Evolutionary conservation across 495 filamentous ascomycete species (phyloP), one percentile per base, ranked within the genome.

Genomic region (Aspergillus avenaceus): DNA sequence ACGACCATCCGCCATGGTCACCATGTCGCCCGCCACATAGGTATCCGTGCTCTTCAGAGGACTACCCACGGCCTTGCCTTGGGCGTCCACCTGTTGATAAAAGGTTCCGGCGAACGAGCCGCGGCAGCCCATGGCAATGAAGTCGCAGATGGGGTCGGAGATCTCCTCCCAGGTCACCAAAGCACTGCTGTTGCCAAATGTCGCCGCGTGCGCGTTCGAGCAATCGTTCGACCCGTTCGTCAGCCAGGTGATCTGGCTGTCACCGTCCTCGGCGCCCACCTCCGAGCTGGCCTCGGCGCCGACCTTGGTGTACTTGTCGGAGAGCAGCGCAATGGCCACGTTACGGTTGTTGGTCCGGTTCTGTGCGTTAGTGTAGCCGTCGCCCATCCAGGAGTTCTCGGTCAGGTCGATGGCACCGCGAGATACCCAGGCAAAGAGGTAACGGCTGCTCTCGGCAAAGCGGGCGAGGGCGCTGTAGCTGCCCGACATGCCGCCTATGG

Each of bases 401-500:
- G 66, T 72, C 9, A 80, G 60, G 29, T 79, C 67, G 2, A 74
- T 56, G n/a, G 74, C 73, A 24, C 77, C 76, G 6, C 77, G 73
- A 1, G 73, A 74, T 8, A 74, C 70, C 78, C 78, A 81, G 9
- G 74, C 61, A 44, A 79, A 79, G 61, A 80, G 74, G 48, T 80
- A 81, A 25, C 59, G 43, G 1, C 58, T 68, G 2, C 61, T 64
- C 19, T 67, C 65, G 4, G 55, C 58, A 52, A 79, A 77, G 4
- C 65, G 64, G 14, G 75, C 72, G 25, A 82, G 70, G 13, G 58
- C 62, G 50, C 70, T 75, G 55, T 79, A 80, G 21, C 73, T 76
- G 26, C 78, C 78, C 12, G 65, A 65, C 77, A 80, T 82, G 13
- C 77, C 78, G 29, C 77, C 77, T 74, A 81, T 77, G 23, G 77